Evolutionary conservation across 805 yeast species (phyloP), one percentile per base, ranked within the genome.

Genomic region (Candida ficus): DNA sequence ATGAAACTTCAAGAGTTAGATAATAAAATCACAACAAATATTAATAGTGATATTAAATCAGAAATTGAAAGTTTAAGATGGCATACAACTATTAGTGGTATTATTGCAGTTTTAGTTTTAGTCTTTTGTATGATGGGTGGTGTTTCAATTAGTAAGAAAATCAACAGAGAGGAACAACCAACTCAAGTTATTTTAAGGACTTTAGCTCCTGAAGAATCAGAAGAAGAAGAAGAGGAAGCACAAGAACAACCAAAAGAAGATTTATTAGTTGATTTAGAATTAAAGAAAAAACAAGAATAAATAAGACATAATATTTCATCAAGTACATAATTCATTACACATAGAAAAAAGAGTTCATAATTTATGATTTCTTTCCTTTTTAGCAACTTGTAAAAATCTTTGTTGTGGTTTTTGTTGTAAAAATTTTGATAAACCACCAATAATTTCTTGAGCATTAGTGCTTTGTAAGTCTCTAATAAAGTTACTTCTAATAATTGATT

Each of bases 1-100:
- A 64, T 85, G 47, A 73, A 75, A 46, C 78, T 89, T 39, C 95
- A 87, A 55, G 95, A 85, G 54, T 72, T 91, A 34, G 80, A 84
- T 50, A 89, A 88, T 62, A 80, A 87, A 50, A 90, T 91, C 44
- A 77, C 85, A 19, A 84, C 93, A 5, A 84, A 84, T 49, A 71
- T 93, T 50, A 78, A 80, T 45, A 80, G 93, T 26, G 93, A 86
- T 7, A 75, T 89, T 57, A 78, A 87, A 56, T 81, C 93, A 0
- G 93, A 88, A 42, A 85, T 88, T 42, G 99, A 91, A 62, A 78
- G 81, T 43, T 70, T 91, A 45, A 71, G 98, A 52, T 91, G 99
- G 99, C 88, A 87, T 55, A 78, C 91, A 33, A 89, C 96, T 2
- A 71, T 96, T 42, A 76, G 93, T 58, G 97, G 97, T 9, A 66